These are phyloP conservation scores for Syncephalastrum sp. DNA, from an alignment of 371 early-diverging fungal species.

Conservation along the genomic window DNA sequence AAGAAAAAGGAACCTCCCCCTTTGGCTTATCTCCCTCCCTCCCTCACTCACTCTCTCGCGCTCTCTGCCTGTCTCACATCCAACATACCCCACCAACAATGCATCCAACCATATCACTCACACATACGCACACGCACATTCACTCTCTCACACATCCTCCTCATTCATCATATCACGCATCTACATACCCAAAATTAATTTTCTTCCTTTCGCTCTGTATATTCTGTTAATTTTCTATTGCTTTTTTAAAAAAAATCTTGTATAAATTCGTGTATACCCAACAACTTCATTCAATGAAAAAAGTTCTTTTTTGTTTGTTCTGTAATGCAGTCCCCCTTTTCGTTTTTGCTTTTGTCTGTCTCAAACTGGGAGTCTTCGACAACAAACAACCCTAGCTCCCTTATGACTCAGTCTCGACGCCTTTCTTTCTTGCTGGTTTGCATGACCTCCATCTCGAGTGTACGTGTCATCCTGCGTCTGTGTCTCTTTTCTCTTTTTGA, in stretches of 20 bases:
- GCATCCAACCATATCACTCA: not conserved
- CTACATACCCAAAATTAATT: not conserved
- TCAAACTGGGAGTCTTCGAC: too few species aligned
- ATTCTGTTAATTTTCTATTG: not conserved
- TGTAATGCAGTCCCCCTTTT: too few species aligned
- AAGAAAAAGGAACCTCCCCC: not conserved
- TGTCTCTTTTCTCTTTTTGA: too few species aligned
- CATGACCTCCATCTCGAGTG: too few species aligned
- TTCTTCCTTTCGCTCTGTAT: not conserved
- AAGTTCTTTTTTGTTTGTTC: not conserved
- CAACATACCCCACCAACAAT: slow-evolving; percentile 1
- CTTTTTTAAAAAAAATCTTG: slow-evolving; percentile 4
- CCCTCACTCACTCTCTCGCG: not conserved
- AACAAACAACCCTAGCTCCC: too few species aligned
- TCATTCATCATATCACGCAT: too few species aligned
- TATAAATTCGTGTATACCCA: slow-evolving; percentile 2
- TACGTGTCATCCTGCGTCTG: too few species aligned
- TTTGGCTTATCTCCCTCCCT: not conserved
- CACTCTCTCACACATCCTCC: not conserved
- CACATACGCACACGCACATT: slow-evolving; percentile 1
- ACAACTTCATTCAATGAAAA: not conserved
- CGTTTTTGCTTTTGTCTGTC: too few species aligned
- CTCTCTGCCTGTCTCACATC: slow-evolving; percentile 2
- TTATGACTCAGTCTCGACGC: too few species aligned
- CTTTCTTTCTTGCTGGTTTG: too few species aligned